These are phyloP conservation scores for Pholiota microspora DNA, from an alignment of 768 basidiomycete genomes.

Conservation along the genomic window DNA sequence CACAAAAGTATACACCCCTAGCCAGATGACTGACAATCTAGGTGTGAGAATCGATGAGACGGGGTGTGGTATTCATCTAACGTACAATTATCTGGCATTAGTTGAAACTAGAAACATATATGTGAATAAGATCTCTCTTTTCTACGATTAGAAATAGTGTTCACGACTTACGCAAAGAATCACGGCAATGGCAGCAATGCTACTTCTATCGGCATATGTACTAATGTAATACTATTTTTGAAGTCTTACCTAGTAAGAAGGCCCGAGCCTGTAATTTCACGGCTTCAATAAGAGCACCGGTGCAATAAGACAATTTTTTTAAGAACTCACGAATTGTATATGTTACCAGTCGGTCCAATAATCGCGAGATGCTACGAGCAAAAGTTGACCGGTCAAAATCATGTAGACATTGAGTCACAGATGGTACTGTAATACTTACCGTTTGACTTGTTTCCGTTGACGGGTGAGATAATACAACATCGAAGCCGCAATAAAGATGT, in stretches of 20 bases:
- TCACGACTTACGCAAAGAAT: constrained; percentile 20
- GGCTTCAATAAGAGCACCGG: not conserved
- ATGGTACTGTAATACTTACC: no score
- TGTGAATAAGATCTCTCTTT: not conserved
- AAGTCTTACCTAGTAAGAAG: constrained; percentile 22
- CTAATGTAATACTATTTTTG: not conserved
- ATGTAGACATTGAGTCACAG: no score
- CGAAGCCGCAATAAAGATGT: constrained; percentile 28
- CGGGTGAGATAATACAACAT: constrained; percentile 30
- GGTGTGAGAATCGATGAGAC: not conserved
- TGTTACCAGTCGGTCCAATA: constrained; percentile 26
- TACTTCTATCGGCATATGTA: not conserved
- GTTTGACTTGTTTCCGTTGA: constrained; percentile 15
- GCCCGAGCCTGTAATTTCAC: constrained; percentile 19
- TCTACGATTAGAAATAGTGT: not conserved
- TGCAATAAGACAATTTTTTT: not conserved
- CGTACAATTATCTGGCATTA: constrained; percentile 21
- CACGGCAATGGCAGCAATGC: constrained; percentile 15
- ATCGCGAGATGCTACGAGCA: constrained; percentile 16
- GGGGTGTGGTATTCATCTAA: not conserved
- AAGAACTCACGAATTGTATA: constrained; percentile 28
- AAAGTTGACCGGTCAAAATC: no score
- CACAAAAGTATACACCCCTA: constrained; percentile 28
- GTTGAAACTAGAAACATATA: constrained; percentile 16
- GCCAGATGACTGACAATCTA: constrained; percentile 25